These are phyloP conservation scores for Ambrosia trifida DNA, from an alignment of 129 eudicot species.

Conservation along the genomic window DNA sequence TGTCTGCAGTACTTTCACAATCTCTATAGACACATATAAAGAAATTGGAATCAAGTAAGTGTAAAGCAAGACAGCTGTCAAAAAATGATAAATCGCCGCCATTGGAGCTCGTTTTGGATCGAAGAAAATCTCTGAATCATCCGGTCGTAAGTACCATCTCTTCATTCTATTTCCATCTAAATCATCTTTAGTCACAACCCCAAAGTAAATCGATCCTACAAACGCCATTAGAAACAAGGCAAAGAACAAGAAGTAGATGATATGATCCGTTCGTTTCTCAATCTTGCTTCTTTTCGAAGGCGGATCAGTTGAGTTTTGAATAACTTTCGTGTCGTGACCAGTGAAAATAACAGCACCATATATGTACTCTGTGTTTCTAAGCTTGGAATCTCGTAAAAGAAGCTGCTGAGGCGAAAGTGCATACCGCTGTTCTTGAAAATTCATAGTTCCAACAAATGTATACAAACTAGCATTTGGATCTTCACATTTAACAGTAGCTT, in stretches of 20 bases:
- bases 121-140: slow-evolving; percentile 42
- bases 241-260: slow-evolving; percentile 70
- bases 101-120: slow-evolving; percentile 71
- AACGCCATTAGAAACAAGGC: slow-evolving; percentile 58
- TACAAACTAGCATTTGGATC: slow-evolving; percentile 91
- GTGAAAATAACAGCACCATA: slow-evolving; percentile 88
- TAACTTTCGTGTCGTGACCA: slow-evolving; percentile 93
- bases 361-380: slow-evolving; percentile 79
- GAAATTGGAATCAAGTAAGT: slow-evolving; percentile 82
- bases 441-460: slow-evolving; percentile 83
- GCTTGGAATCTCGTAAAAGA: slow-evolving; percentile 79
- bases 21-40: slow-evolving; percentile 62
- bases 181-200: slow-evolving; percentile 58
- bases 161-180: slow-evolving; percentile 43
- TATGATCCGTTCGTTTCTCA: slow-evolving; percentile 82
- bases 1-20: slow-evolving; percentile 64
- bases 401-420: slow-evolving; percentile 89
- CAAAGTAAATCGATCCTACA: slow-evolving; percentile 72
- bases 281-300: slow-evolving; percentile 95
- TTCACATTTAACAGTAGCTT: slow-evolving; percentile 71
- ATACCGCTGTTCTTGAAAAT: slow-evolving; percentile 53
- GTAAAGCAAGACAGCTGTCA: slow-evolving; percentile 74
- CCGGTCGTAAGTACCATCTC: slow-evolving; percentile 83
- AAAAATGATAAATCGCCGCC: slow-evolving; percentile 74
- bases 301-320: slow-evolving; percentile 80